These are phyloP conservation scores for Leccinum uliginosum DNA, from an alignment of 768 basidiomycete species.

Conservation along the genomic window DNA sequence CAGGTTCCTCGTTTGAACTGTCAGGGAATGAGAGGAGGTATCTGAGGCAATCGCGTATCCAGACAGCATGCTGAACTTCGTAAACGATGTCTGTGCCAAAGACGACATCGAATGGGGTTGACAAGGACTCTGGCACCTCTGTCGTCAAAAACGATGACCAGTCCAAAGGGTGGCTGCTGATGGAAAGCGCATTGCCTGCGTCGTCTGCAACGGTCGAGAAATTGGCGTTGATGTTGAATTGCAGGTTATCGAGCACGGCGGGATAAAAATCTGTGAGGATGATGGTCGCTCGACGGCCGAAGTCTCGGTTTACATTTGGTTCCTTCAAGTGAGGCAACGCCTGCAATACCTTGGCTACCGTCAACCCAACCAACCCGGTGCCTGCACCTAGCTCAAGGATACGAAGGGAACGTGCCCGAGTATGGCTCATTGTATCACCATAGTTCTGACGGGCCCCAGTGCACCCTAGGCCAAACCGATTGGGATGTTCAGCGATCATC, in stretches of 20 bases:
- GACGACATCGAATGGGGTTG: conserved; percentile 42
- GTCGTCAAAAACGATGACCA: conserved; percentile 33
- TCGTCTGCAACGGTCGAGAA: conserved; percentile 10
- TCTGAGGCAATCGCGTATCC: conserved; percentile 42
- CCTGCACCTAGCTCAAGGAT: conserved; percentile 56
- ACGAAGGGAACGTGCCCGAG: conserved; percentile 22
- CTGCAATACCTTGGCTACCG: conserved; percentile 32
- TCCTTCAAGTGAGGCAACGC: neutral
- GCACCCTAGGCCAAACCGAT: conserved; percentile 40
- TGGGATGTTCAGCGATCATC: conserved; percentile 58
- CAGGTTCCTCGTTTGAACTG: neutral
- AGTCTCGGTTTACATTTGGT: neutral
- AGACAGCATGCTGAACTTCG: conserved; percentile 43
- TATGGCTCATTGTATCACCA: neutral
- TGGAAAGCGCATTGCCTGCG: conserved; percentile 2
- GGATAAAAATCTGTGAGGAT: conserved; percentile 50
- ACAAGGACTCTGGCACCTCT: conserved; percentile 20
- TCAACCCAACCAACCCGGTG: conserved; percentile 49
- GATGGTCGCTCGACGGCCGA: conserved; percentile 22
- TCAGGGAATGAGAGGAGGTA: conserved; percentile 32
- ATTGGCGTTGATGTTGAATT: conserved; percentile 39
- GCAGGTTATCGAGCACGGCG: conserved; percentile 44
- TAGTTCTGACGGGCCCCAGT: neutral
- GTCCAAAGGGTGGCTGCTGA: conserved; percentile 33
- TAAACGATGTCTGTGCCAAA: conserved; percentile 55